These are phyloP conservation scores for Penicillium fuscoglaucum DNA, from an alignment of 2,329 filamentous ascomycete species.

Conservation along the genomic window DNA sequence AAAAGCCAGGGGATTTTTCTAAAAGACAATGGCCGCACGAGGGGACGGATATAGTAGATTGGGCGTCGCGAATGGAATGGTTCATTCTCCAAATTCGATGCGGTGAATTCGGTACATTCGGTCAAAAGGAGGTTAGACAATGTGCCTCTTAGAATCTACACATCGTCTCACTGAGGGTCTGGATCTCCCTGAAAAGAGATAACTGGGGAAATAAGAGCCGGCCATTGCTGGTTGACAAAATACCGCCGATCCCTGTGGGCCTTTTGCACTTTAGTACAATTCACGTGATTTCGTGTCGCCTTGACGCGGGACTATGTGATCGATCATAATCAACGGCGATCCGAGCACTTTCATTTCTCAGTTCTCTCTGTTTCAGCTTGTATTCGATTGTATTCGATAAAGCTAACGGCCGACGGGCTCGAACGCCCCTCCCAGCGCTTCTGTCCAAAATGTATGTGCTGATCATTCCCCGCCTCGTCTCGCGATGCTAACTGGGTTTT, in stretches of 20 bases:
- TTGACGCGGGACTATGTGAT: constrained; percentile 22
- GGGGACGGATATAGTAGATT: neutral
- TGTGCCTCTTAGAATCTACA: neutral
- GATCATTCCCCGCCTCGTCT: constrained; percentile 3
- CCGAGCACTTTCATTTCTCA: constrained; percentile 12
- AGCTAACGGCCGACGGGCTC: neutral
- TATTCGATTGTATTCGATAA: neutral
- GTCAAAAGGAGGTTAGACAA: neutral
- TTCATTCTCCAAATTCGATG: constrained; percentile 7
- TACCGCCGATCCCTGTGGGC: constrained; percentile 20
- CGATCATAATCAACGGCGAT: constrained; percentile 17
- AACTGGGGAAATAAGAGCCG: constrained; percentile 4
- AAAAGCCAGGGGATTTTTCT: neutral
- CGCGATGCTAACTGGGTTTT: constrained; percentile 17
- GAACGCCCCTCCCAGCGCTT: neutral
- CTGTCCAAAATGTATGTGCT: constrained; percentile 21
- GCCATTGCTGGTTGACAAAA: constrained; percentile 5
- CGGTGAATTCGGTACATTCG: neutral
- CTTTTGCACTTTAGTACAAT: constrained; percentile 7
- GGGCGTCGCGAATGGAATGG: neutral
- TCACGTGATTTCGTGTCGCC: constrained; percentile 29
- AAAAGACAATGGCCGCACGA: neutral
- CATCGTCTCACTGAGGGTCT: neutral
- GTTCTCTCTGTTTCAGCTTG: neutral
- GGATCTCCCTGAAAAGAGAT: neutral